Conservation (phyloP, 1,284 basidiomycete species). For the Pterula multifida region DNA sequence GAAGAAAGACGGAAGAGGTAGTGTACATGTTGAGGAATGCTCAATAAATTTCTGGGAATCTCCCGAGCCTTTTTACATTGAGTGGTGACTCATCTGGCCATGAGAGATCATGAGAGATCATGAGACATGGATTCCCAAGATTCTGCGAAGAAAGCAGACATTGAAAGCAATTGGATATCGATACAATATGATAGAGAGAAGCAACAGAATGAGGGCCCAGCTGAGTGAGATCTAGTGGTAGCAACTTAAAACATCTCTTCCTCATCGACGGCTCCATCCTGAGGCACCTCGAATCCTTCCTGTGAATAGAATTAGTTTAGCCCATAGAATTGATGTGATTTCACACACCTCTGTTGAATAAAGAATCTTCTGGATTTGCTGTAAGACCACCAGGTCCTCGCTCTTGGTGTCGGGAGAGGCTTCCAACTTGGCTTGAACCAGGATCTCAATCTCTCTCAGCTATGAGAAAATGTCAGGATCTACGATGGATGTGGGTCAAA, state of each 20-base stretch:
- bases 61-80: too few relatives aligned
- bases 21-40: constrained; percentile 30
- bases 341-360: constrained; percentile 83
- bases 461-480: constrained; percentile 18
- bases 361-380: constrained; percentile 85
- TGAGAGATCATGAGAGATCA: neutral
- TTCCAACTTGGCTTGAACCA: constrained; percentile 71
- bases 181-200: neutral
- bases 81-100: too few relatives aligned
- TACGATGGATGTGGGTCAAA: constrained; percentile 2
- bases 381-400: constrained; percentile 59
- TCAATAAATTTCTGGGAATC: neutral
- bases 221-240: neutral
- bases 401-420: constrained; percentile 38
- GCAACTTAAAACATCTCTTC: constrained; percentile 41
- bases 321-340: neutral
- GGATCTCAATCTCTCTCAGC: constrained; percentile 92
- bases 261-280: constrained; percentile 33
- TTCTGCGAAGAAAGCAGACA: neutral
- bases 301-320: constrained; percentile 11
- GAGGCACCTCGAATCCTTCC: constrained; percentile 68
- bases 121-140: too few relatives aligned
- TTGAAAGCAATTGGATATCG: neutral
- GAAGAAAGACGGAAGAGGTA: constrained; percentile 45
- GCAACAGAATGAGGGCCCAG: neutral